These are phyloP conservation scores for Alternaria novae-zelandiae DNA, from an alignment of 2,329 filamentous ascomycete genomes.

Conservation along the genomic window DNA sequence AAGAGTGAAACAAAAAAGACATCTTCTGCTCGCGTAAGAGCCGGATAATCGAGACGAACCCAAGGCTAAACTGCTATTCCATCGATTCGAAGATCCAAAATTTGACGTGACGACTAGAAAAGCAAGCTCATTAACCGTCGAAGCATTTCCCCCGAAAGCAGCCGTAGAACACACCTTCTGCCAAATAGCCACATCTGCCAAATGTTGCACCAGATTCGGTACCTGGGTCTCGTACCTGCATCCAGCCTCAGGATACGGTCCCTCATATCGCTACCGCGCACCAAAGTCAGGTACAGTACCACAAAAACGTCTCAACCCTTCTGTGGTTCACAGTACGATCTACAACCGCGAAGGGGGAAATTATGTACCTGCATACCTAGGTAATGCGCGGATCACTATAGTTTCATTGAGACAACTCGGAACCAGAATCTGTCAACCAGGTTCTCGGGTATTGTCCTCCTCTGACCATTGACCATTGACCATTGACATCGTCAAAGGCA, in stretches of 20 bases:
- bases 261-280: neutral
- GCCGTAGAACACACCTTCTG: neutral
- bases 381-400: neutral
- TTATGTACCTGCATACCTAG: neutral
- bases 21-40: neutral
- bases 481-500: neutral
- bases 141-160: neutral
- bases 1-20: neutral
- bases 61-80: neutral
- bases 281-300: neutral
- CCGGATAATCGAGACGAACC: neutral
- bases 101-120: neutral
- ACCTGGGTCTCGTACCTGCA: neutral
- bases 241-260: neutral
- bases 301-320: neutral
- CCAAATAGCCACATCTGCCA: neutral
- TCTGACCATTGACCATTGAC: neutral
- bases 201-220: neutral
- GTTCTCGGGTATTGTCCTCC: neutral
- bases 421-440: neutral
- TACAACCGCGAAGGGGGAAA: neutral
- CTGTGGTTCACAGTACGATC: neutral
- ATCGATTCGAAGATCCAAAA: neutral
- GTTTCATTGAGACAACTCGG: neutral
- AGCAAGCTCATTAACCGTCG: neutral